Percentiles rank a stretch among this genome's conserved stretches.
These are phyloP conservation scores for Teunomyces stri DNA, from an alignment of 805 yeast species.

Conservation along the genomic window DNA sequence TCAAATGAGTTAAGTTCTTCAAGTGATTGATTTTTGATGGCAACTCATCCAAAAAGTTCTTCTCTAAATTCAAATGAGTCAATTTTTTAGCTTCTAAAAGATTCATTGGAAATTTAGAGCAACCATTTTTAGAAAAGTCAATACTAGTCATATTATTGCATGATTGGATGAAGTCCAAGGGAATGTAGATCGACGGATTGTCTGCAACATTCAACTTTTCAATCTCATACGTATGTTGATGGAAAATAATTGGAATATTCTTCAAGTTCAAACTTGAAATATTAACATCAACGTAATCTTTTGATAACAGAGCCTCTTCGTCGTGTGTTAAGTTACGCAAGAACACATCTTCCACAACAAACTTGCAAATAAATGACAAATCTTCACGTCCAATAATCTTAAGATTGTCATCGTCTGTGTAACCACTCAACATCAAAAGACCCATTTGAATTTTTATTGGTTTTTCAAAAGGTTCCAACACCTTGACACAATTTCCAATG, in stretches of 20 bases:
- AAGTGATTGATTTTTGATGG: constrained; percentile 57
- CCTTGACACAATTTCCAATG: constrained; percentile 74
- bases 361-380: constrained; percentile 75
- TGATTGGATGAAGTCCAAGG: constrained; percentile 81
- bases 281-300: constrained; percentile 70
- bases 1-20: constrained; percentile 54
- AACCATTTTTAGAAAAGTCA: constrained; percentile 69
- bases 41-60: constrained; percentile 67
- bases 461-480: constrained; percentile 65
- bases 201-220: constrained; percentile 78
- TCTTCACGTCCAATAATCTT: constrained; percentile 83
- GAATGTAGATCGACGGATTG: constrained; percentile 81
- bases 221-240: constrained; percentile 76
- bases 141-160: constrained; percentile 69
- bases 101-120: constrained; percentile 70
- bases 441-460: constrained; percentile 79
- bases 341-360: constrained; percentile 64
- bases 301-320: constrained; percentile 64
- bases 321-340: constrained; percentile 61
- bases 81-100: constrained; percentile 68
- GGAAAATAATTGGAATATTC: constrained; percentile 80
- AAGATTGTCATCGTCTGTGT: constrained; percentile 69
- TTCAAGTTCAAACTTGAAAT: constrained; percentile 71
- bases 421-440: constrained; percentile 72
- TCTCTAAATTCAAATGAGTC: constrained; percentile 67